Evolutionary conservation across 176 grass and related monocot genomes (phyloP).

Genomic region (Avena insularis): DNA sequence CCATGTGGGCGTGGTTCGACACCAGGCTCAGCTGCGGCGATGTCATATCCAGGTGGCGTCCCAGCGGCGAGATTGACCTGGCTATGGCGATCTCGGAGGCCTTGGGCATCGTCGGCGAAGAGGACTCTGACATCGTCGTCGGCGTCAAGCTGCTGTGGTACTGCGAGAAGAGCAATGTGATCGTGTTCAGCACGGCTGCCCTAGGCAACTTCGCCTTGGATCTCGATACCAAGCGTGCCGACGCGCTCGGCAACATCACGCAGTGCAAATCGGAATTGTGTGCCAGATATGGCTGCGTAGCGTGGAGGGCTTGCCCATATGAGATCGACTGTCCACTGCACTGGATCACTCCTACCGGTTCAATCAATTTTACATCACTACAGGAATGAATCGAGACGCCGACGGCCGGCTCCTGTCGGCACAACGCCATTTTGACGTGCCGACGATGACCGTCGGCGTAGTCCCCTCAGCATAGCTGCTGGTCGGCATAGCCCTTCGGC

Average conservation of each 20-base stretch:
- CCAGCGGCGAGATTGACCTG: not conserved
- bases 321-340: not conserved
- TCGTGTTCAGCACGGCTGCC: not conserved
- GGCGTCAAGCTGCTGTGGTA: not conserved
- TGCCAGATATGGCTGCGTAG: not conserved
- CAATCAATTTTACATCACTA: no score
- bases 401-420: no score
- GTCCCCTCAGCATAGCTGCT: no score
- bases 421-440: no score
- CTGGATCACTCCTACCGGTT: not conserved
- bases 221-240: not conserved
- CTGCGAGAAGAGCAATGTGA: not conserved
- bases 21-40: no score
- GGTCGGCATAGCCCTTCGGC: no score
- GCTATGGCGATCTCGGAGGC: not conserved
- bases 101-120: not conserved
- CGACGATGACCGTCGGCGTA: no score
- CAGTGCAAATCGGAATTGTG: not conserved
- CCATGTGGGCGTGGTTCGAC: no score
- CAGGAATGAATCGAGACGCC: no score
- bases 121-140: not conserved
- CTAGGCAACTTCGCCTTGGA: not conserved
- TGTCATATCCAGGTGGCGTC: not conserved
- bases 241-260: not conserved
- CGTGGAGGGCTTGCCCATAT: slow-evolving; percentile 3